A percentile compares a stretch with the other conserved stretches of the same genome.
Evolutionary conservation across 306 rosid genomes (phyloP).

Genomic region (Datisca glomerata): DNA sequence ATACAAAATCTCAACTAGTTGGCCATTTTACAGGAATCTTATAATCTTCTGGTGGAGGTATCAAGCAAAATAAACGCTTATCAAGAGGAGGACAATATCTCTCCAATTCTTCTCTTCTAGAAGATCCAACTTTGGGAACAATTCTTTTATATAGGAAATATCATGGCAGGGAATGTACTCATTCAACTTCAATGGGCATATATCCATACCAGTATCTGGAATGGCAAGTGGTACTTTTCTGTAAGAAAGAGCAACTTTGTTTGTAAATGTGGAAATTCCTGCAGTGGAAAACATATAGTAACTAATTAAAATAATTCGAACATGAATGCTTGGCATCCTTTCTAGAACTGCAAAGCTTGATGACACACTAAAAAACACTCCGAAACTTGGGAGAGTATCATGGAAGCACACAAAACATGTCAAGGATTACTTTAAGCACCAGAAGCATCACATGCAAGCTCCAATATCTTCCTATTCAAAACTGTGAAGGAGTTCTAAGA

Average conservation of each 20-base stretch:
- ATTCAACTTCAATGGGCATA: conserved; percentile 67
- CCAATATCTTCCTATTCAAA: no score
- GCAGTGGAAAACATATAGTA: conserved; percentile 9
- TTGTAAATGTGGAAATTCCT: conserved; percentile 42
- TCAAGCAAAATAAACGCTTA: conserved; percentile 72
- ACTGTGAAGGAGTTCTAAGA: no score
- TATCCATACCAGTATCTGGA: conserved; percentile 57
- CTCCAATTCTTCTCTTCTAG: conserved; percentile 72
- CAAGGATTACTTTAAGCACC: neutral
- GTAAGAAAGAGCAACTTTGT: conserved; percentile 47
- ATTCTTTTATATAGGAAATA: conserved; percentile 35
- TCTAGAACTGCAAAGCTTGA: no score
- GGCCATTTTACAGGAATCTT: conserved; percentile 85
- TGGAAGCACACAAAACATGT: neutral
- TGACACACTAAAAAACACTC: neutral
- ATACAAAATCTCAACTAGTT: conserved; percentile 78
- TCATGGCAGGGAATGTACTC: conserved; percentile 87
- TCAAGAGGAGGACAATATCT: conserved; percentile 81
- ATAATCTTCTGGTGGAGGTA: conserved; percentile 73
- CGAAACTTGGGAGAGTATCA: neutral
- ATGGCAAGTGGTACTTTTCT: conserved; percentile 39
- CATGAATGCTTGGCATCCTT: no score
- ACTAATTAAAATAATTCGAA: neutral
- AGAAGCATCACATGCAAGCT: neutral
- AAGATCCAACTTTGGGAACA: conserved; percentile 43